phyloP scores from a whole-genome alignment of 73 alveolate genomes.

The Uronychia binucleata region DNA sequence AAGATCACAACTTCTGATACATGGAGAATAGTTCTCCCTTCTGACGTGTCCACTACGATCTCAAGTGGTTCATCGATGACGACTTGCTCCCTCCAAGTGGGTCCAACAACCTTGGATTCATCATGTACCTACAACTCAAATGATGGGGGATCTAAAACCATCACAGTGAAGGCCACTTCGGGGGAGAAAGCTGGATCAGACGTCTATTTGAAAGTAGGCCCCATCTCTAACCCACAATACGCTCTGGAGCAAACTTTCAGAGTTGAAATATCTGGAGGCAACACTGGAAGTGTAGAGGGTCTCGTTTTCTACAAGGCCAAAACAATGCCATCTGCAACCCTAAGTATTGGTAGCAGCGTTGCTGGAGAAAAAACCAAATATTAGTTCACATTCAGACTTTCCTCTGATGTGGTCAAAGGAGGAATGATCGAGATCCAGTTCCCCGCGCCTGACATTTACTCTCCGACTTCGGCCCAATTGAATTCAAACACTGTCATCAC shows the following conservation, averaged over 20 bases:
- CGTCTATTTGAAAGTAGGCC: neutral
- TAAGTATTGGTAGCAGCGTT: neutral
- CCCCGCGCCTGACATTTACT: conserved; percentile 4
- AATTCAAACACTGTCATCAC: neutral
- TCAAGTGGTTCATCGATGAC: neutral
- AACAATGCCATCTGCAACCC: conserved; percentile 1
- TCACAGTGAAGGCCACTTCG: neutral
- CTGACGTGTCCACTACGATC: neutral
- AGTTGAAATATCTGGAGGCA: neutral
- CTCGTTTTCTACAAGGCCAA: neutral
- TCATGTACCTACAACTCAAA: neutral
- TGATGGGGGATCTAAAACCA: neutral
- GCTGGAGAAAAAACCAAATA: neutral
- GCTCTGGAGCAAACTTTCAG: neutral
- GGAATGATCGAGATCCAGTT: conserved; percentile 3
- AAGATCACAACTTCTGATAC: neutral
- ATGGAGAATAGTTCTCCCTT: neutral
- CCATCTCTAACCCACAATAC: neutral
- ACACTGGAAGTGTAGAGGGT: neutral
- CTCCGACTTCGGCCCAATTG: neutral
- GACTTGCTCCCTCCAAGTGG: neutral
- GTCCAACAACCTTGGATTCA: neutral
- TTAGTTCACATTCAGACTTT: conserved; percentile 4
- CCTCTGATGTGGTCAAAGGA: neutral
- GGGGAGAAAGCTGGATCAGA: neutral